Conservation (phyloP, 306 rosid species). For the Comarum palustre region DNA sequence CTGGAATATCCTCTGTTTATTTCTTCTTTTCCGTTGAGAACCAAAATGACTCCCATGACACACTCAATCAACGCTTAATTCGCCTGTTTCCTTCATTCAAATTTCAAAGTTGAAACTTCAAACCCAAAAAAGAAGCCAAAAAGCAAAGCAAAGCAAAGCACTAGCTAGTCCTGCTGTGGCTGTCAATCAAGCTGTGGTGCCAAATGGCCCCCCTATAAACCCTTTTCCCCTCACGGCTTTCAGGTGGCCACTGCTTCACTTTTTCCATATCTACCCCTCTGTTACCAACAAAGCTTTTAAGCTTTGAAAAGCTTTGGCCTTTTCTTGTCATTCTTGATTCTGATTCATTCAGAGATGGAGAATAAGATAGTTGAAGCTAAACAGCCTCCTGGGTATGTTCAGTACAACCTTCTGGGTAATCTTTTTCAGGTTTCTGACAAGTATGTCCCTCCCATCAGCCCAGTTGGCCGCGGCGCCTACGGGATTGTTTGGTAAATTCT, state of each 20-base stretch:
- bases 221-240: background rate
- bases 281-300: background rate
- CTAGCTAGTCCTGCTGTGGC: no score
- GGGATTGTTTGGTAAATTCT: slow-evolving; percentile 82
- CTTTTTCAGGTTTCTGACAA: slow-evolving; percentile 67
- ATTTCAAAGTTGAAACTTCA: no score
- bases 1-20: no score
- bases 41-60: no score
- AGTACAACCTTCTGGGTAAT: slow-evolving; percentile 73
- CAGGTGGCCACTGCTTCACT: background rate
- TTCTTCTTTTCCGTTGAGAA: no score
- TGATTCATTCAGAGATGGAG: slow-evolving; percentile 18
- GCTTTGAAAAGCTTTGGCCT: slow-evolving; percentile 5
- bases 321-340: background rate
- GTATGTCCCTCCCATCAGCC: slow-evolving; percentile 73
- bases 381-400: slow-evolving; percentile 49
- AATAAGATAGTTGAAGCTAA: slow-evolving; percentile 36
- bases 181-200: no score
- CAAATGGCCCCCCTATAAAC: slow-evolving; percentile 8
- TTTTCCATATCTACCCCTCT: background rate
- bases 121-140: no score
- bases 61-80: no score
- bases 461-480: slow-evolving; percentile 95
- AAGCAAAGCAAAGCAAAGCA: no score
- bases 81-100: no score